Base-by-base conservation (phyloP, 148 eudicot genomes). In the Simmondsia chinensis region DNA sequence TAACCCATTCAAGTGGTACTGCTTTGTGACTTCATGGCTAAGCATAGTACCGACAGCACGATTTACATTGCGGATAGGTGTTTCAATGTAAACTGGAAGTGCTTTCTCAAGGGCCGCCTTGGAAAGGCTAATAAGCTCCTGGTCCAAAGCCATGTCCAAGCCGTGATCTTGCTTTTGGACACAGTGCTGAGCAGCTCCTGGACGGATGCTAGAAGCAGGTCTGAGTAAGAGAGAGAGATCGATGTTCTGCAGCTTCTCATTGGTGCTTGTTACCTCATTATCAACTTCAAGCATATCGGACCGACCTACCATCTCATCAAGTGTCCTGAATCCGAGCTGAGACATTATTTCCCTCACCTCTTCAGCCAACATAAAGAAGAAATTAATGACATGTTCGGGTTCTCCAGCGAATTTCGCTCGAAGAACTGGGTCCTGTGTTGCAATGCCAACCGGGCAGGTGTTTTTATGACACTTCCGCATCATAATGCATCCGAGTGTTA, bases 41-140 rank as follows among this genome's bases (percentile, higher is more conserved):
- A 93, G 94, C 96, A 86, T 93, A n/a, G 99, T 93, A 18, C 99
- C 96, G 21, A 86, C 99, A 7, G 99, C 94, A 43, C 96, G 94
- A 54, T 93, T 86, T 28, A 60, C 59, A 52, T 93, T 93, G 61
- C 81, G 75, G 27, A 93, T 75, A 7, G 83, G 83, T 10, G 84
- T 57, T 45, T 86, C 94, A 40, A 86, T 82, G 63, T 82, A 93
- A 7, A 86, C 96, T 4, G 96, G 94, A 15, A 93, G 74, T 13
- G 72, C 71, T 57, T 69, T 93, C 12, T 80, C 89, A 53, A 93
- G 59, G 26, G 96, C 87, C 28, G 89, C 69, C 50, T 71, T 71
- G 20, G 99, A 73, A 12, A 75, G 45, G 29, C 59, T 43, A 35
- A 86, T 73, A 17, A 93, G 59, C 41, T 73, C 75, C 45, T 77